These are phyloP conservation scores for Buxus sempervirens DNA, from an alignment of 164 flowering plant genomes.

Conservation along the genomic window DNA sequence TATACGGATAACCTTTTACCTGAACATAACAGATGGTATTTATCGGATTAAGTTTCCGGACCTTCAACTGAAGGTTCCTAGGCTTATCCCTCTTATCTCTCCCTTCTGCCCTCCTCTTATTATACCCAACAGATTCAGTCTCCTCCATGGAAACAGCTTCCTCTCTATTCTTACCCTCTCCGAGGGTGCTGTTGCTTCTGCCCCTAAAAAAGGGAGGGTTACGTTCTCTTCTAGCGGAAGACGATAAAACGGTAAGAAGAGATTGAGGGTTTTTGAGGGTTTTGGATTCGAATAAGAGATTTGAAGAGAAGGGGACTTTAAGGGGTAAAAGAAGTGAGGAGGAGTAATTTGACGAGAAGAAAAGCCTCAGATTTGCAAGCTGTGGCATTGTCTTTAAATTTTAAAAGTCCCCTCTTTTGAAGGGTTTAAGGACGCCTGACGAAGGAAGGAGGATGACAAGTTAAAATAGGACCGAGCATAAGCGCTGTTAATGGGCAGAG, in stretches of 20 bases:
- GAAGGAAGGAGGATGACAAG: too few species aligned
- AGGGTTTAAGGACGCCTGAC: too few species aligned
- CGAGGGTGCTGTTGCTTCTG: constrained; percentile 29
- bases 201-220: constrained; percentile 12
- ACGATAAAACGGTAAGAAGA: constrained; percentile 27
- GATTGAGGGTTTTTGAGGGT: constrained; percentile 18
- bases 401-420: too few species aligned
- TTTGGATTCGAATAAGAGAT: constrained; percentile 13
- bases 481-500: too few species aligned
- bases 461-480: too few species aligned
- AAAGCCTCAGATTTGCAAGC: constrained; percentile 38
- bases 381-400: constrained; percentile 31
- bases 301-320: constrained; percentile 12
- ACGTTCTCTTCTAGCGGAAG: constrained; percentile 26
- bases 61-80: constrained; percentile 59
- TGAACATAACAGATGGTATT: constrained; percentile 79
- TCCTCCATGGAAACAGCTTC: constrained; percentile 38
- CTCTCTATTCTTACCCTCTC: constrained; percentile 24
- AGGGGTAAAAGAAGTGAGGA: constrained; percentile 11
- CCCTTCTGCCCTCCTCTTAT: constrained; percentile 84
- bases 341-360: constrained; percentile 26
- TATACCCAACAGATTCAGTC: constrained; percentile 42
- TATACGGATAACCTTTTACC: too few species aligned
- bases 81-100: constrained; percentile 51
- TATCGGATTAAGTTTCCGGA: constrained; percentile 66